Evolutionary conservation across 805 yeast species (phyloP).

Genomic region (Yamadazyma insecticola): DNA sequence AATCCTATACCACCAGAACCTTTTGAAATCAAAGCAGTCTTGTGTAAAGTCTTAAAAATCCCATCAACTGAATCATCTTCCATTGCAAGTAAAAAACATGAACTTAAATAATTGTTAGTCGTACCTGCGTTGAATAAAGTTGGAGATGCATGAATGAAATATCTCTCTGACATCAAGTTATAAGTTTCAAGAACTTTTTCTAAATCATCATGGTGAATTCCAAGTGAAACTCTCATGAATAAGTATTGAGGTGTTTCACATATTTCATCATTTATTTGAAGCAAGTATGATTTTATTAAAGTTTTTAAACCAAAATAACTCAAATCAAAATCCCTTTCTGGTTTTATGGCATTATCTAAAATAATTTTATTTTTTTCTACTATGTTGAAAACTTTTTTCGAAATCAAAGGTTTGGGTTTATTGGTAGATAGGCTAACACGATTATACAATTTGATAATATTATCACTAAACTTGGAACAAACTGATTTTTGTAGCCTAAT

Average conservation of each 20-base stretch:
- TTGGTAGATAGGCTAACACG: constrained; percentile 31
- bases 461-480: constrained; percentile 19
- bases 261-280: constrained; percentile 50
- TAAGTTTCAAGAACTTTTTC: constrained; percentile 74
- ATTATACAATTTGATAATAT: constrained; percentile 14
- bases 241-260: constrained; percentile 91
- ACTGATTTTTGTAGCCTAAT: constrained; percentile 19
- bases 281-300: constrained; percentile 79
- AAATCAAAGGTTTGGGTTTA: constrained; percentile 42
- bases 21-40: constrained; percentile 86
- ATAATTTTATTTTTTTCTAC: constrained; percentile 62
- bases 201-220: constrained; percentile 74
- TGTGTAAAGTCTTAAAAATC: constrained; percentile 82
- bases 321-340: constrained; percentile 72
- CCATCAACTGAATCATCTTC: constrained; percentile 95
- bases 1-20: constrained; percentile 96
- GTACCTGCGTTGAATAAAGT: constrained; percentile 94
- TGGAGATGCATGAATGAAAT: constrained; percentile 93
- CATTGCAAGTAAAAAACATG: constrained; percentile 90
- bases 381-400: constrained; percentile 57
- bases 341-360: constrained; percentile 69
- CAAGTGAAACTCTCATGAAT: constrained; percentile 87
- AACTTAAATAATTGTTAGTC: constrained; percentile 77
- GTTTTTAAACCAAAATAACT: constrained; percentile 91
- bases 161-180: constrained; percentile 78